These are phyloP conservation scores for Shiraia sp. DNA, from an alignment of 2,329 filamentous ascomycete genomes.

Conservation along the genomic window DNA sequence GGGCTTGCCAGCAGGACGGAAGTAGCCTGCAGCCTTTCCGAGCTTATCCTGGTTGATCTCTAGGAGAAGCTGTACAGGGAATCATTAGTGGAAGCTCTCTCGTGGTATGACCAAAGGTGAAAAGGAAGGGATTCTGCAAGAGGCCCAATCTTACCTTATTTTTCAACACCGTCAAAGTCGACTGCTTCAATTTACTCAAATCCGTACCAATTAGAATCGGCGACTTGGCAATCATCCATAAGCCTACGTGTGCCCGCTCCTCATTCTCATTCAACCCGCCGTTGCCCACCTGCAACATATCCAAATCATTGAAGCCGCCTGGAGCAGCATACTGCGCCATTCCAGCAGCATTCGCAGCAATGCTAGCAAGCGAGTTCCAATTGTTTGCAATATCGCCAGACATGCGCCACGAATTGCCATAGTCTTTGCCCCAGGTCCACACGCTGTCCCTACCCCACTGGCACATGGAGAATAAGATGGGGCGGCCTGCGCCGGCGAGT, in stretches of 20 bases:
- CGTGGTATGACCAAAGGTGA: neutral
- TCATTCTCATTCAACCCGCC: constrained; percentile 23
- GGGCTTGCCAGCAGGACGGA: constrained; percentile 13
- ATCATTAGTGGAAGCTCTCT: neutral
- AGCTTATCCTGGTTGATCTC: constrained; percentile 47
- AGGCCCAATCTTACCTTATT: constrained; percentile 38
- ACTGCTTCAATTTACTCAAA: constrained; percentile 39
- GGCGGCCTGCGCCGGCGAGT: constrained; percentile 6
- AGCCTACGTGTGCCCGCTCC: constrained; percentile 40
- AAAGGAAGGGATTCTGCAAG: too few relatives aligned
- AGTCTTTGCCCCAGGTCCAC: constrained; percentile 31
- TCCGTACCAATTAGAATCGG: constrained; percentile 49
- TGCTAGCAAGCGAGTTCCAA: constrained; percentile 14
- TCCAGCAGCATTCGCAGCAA: constrained; percentile 10
- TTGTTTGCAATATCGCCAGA: constrained; percentile 15
- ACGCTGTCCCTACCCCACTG: constrained; percentile 34
- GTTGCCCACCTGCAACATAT: constrained; percentile 20
- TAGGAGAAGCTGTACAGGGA: constrained; percentile 28
- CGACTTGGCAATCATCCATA: constrained; percentile 46
- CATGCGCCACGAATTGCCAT: constrained; percentile 33
- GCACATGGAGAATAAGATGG: constrained; percentile 36
- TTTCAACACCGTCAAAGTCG: constrained; percentile 43
- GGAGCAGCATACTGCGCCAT: constrained; percentile 15
- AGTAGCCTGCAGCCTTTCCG: constrained; percentile 15
- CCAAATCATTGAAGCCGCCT: constrained; percentile 19